Evolutionary conservation across 1,284 basidiomycete genomes (phyloP), one percentile per base, ranked within the genome.

Genomic region (Mycena sp.): DNA sequence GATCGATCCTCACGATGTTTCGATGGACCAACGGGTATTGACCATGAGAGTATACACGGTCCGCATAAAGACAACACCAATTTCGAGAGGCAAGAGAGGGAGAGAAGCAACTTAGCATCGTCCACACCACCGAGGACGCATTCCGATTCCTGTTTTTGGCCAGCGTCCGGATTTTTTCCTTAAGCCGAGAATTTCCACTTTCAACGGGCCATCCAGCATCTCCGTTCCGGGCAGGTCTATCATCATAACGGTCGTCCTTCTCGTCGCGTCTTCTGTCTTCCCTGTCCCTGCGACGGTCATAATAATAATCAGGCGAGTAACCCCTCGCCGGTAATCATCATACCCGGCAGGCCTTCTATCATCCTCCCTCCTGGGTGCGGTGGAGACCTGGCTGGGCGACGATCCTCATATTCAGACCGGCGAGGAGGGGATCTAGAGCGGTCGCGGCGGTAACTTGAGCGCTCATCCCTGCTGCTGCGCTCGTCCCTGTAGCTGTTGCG

Each of bases 301-400:
- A 85, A 83, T 84, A 85, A 83, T 83, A 85, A 84, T 91, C 88
- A 89, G 88, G 87, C 76, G 84, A 79, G 70, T 60, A 23, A 28
- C 68, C 63, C 79, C 83, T 86, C 85, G 86, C 79, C 86, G 87
- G 32, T 35, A 35, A 78, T 88, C 86, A 88, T 90, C 87, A 87
- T 90, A 91, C 88, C 90, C 90, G 89, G 88, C 86, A 87, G 89
- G 85, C 84, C 88, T 89, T 84, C 82, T 87, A 77, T 92, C 91
- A 81, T 91, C 89, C 45, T 80, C 78, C 72, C 92, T 89, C 84
- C 81, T 84, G 57, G 87, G 83, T 75, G 90, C 72, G 90, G 89
- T 71, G 90, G 88, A 81, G 91, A 92, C 85, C 90, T 89, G 69
- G 61, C 55, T 44, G 61, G 56, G 23, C 88, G 89, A 83, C 89